A percentile compares a stretch with the other conserved stretches of the same genome.
These are phyloP conservation scores for Dissophora globulifera DNA, from an alignment of 192 early-diverging fungal genomes.

Conservation along the genomic window DNA sequence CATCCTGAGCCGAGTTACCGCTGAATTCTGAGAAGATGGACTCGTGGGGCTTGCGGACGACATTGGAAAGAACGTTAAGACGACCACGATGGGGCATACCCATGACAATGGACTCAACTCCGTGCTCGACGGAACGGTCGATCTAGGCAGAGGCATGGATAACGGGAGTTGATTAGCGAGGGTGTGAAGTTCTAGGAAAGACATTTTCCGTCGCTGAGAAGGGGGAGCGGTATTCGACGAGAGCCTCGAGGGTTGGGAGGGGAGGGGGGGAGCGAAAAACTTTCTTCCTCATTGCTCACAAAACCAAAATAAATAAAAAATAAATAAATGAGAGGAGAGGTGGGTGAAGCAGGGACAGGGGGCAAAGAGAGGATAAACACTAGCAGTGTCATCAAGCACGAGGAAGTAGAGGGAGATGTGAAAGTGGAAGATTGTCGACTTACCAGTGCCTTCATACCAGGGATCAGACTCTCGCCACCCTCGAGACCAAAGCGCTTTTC, in stretches of 20 bases:
- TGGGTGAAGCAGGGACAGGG: too few species aligned
- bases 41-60: constrained; percentile 98
- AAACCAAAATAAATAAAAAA: too few species aligned
- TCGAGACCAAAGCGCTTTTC: constrained; percentile 99
- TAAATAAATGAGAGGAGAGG: too few species aligned
- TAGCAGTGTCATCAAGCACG: too few species aligned
- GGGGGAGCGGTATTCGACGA: neutral
- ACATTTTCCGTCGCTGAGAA: neutral
- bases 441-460: constrained; percentile 98
- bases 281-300: too few species aligned
- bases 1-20: constrained; percentile 89
- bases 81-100: constrained; percentile 99
- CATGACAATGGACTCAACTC: constrained; percentile 95
- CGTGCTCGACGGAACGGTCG: constrained; percentile 94
- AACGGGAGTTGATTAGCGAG: neutral
- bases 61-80: constrained; percentile 97
- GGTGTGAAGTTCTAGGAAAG: too few species aligned
- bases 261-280: too few species aligned
- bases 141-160: constrained; percentile 66
- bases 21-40: constrained; percentile 99
- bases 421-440: constrained; percentile 32
- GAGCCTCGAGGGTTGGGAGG: neutral
- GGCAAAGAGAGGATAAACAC: too few species aligned
- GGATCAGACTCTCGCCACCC: constrained; percentile 96
- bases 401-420: too few species aligned